These are phyloP conservation scores for Cryptosporidium ryanae DNA, from an alignment of 169 alveolate species.

Conservation along the genomic window DNA sequence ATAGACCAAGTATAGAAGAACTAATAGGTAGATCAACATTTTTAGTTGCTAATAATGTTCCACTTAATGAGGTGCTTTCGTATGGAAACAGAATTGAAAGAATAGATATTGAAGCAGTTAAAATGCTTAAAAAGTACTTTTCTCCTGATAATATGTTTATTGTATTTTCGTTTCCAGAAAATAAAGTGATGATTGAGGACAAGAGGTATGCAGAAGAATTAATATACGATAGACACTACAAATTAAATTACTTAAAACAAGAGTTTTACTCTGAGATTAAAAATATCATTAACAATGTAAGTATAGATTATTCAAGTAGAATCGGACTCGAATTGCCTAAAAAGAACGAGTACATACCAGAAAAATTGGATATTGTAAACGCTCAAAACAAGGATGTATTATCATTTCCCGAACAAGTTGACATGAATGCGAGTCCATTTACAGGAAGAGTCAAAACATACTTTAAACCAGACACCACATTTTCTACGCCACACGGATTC, in stretches of 20 bases:
- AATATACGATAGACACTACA: conserved; percentile 45
- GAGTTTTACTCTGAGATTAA: conserved; percentile 38
- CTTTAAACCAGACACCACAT: conserved; percentile 40
- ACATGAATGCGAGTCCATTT: conserved; percentile 8
- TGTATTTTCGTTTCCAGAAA: conserved; percentile 44
- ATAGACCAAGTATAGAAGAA: conserved; percentile 50
- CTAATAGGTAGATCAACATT: conserved; percentile 1
- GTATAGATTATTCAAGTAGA: conserved; percentile 8
- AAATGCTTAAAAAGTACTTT: conserved; percentile 32
- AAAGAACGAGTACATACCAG: conserved; percentile 56
- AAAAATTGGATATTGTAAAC: conserved; percentile 13
- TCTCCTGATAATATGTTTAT: conserved; percentile 32
- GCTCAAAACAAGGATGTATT: conserved; percentile 6
- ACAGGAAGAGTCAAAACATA: conserved; percentile 24
- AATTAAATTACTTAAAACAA: conserved; percentile 12
- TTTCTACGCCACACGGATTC: conserved; percentile 51
- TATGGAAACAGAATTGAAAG: conserved; percentile 51
- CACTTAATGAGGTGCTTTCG: conserved; percentile 37
- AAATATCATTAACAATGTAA: conserved; percentile 13
- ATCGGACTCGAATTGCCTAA: conserved; percentile 38
- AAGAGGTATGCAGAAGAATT: conserved; percentile 23
- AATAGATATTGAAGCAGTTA: conserved; percentile 24
- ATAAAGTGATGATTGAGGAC: conserved; percentile 29
- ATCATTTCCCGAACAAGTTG: conserved; percentile 12
- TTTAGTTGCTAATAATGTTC: conserved; percentile 26